A percentile compares a stretch with the other conserved stretches of the same genome.
These are phyloP conservation scores for Microsporum ferrugineum DNA, from an alignment of 2,329 filamentous ascomycete genomes.

Conservation along the genomic window DNA sequence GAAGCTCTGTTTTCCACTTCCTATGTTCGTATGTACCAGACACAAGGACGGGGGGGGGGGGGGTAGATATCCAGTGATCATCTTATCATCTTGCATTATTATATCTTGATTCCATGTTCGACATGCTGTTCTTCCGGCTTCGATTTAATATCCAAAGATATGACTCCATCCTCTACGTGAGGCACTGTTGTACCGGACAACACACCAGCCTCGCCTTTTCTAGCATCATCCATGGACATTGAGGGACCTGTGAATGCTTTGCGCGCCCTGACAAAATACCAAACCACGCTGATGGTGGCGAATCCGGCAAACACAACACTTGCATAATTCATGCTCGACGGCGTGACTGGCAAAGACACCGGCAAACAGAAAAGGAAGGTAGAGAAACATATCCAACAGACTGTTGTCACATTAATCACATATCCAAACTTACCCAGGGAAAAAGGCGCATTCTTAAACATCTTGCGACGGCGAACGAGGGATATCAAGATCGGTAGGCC, in stretches of 20 bases:
- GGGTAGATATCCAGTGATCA: too few relatives aligned
- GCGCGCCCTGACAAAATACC: slow-evolving; percentile 53
- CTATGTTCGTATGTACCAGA: too few relatives aligned
- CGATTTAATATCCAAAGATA: not conserved
- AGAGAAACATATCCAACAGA: slow-evolving; percentile 60
- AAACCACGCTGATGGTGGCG: slow-evolving; percentile 46
- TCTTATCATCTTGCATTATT: not conserved
- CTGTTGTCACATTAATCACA: slow-evolving; percentile 54
- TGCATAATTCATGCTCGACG: slow-evolving; percentile 54
- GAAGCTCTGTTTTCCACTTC: too few relatives aligned
- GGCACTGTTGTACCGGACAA: slow-evolving; percentile 23
- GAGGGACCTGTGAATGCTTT: slow-evolving; percentile 53
- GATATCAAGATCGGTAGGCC: slow-evolving; percentile 64
- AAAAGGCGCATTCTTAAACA: slow-evolving; percentile 54
- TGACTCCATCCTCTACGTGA: slow-evolving; percentile 24
- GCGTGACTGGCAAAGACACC: slow-evolving; percentile 46
- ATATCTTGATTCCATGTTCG: not conserved
- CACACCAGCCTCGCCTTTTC: slow-evolving; percentile 18
- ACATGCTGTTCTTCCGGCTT: not conserved
- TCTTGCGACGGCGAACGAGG: slow-evolving; percentile 53
- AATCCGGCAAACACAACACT: slow-evolving; percentile 56
- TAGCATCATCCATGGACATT: slow-evolving; percentile 20
- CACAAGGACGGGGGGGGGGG: too few relatives aligned
- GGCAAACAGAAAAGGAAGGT: slow-evolving; percentile 70
- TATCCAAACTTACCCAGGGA: slow-evolving; percentile 59